Evolutionary conservation across 805 yeast genomes (phyloP).

Genomic region (Saccharomycodes ludwigii): DNA sequence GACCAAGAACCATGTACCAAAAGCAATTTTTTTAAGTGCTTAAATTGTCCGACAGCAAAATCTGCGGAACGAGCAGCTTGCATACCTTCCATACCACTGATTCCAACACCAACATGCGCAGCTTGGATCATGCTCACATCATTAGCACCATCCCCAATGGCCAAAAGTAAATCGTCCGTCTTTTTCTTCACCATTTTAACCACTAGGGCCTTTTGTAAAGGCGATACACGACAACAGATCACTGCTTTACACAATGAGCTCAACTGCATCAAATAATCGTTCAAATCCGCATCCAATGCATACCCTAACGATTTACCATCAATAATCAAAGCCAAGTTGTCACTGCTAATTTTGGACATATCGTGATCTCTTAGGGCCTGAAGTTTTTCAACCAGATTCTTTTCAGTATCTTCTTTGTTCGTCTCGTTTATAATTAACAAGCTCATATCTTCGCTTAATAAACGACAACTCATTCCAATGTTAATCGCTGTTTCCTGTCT

Average conservation of each 20-base stretch:
- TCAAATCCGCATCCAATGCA: slow-evolving; percentile 75
- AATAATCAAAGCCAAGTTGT: slow-evolving; percentile 77
- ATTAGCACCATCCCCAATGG: slow-evolving; percentile 98
- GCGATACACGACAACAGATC: slow-evolving; percentile 95
- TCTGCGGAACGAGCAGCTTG: slow-evolving; percentile 99
- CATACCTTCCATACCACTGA: slow-evolving; percentile 98
- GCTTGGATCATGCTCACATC: slow-evolving; percentile 99
- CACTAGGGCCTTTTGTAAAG: slow-evolving; percentile 90
- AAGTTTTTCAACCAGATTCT: slow-evolving; percentile 63
- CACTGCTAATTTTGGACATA: slow-evolving; percentile 52
- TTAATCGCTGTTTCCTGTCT: slow-evolving; percentile 97
- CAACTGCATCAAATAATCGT: slow-evolving; percentile 62
- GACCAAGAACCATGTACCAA: slow-evolving; percentile 98
- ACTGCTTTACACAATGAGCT: slow-evolving; percentile 90
- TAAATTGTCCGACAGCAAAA: slow-evolving; percentile 92
- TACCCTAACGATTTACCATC: slow-evolving; percentile 86
- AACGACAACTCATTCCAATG: slow-evolving; percentile 95
- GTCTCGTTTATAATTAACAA: slow-evolving; percentile 82
- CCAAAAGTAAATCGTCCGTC: slow-evolving; percentile 60
- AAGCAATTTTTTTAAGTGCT: slow-evolving; percentile 66
- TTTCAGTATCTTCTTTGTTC: slow-evolving; percentile 58
- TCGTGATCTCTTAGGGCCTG: slow-evolving; percentile 60
- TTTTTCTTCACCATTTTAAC: slow-evolving; percentile 87
- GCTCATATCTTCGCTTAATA: slow-evolving; percentile 93
- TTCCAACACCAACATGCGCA: slow-evolving; percentile 98